phyloP scores from a whole-genome alignment of 768 basidiomycete genomes.

The Coprinellus micaceus region DNA sequence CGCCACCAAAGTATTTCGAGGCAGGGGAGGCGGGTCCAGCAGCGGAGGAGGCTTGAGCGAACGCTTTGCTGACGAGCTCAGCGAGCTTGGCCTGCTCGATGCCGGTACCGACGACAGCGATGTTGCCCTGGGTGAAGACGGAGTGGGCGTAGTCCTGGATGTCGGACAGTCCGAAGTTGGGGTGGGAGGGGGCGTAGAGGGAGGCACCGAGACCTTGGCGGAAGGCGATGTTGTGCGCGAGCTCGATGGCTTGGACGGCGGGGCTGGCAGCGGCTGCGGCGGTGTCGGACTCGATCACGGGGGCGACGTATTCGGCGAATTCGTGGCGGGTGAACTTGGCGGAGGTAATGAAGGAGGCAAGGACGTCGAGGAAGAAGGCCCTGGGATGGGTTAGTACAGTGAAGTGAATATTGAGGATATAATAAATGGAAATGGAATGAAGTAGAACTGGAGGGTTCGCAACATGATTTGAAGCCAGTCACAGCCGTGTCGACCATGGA shows the following conservation, averaged over 20 bases:
- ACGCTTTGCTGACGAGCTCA: slow-evolving; percentile 67
- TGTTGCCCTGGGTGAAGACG: slow-evolving; percentile 73
- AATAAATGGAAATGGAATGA: background rate
- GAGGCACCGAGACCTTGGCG: slow-evolving; percentile 90
- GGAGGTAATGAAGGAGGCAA: slow-evolving; percentile 80
- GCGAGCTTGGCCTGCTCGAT: slow-evolving; percentile 69
- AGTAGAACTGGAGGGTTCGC: background rate
- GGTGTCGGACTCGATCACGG: slow-evolving; percentile 70
- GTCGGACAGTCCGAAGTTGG: slow-evolving; percentile 58
- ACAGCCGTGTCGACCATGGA: background rate
- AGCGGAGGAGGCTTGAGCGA: slow-evolving; percentile 44
- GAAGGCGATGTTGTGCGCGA: slow-evolving; percentile 90
- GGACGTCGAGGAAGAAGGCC: slow-evolving; percentile 84
- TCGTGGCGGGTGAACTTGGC: slow-evolving; percentile 80
- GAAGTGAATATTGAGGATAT: background rate
- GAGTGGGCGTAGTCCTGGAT: slow-evolving; percentile 70
- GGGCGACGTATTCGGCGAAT: slow-evolving; percentile 70
- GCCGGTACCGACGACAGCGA: slow-evolving; percentile 85
- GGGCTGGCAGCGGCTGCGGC: slow-evolving; percentile 57
- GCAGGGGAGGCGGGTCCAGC: slow-evolving; percentile 31
- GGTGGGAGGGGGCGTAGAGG: slow-evolving; percentile 76
- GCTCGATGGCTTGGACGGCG: slow-evolving; percentile 71
- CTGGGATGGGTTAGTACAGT: slow-evolving; percentile 36
- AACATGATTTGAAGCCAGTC: too few species aligned
- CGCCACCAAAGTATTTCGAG: slow-evolving; percentile 73